phyloP scores from a whole-genome alignment of 306 rosid genomes.

The Pterocarpus macrocarpus region DNA sequence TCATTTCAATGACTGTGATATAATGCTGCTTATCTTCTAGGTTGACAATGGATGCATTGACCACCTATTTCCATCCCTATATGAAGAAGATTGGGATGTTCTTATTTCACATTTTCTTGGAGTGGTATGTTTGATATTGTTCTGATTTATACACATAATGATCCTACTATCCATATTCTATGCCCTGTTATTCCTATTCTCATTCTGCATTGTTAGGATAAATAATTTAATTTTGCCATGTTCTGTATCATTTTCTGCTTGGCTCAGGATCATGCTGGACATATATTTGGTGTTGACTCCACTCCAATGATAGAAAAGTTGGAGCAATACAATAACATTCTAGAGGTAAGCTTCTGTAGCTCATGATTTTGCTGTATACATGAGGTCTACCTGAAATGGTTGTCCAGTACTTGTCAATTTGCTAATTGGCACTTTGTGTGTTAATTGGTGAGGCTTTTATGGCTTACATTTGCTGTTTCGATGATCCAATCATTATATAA shows the following conservation, averaged over 20 bases:
- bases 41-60: constrained; percentile 96
- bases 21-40: constrained; percentile 55
- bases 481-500: constrained; percentile 20
- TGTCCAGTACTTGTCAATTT: constrained; percentile 29
- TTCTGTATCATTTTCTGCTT: constrained; percentile 34
- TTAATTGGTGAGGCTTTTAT: constrained; percentile 16
- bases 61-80: constrained; percentile 81
- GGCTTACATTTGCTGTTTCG: constrained; percentile 13
- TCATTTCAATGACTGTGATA: constrained; percentile 31
- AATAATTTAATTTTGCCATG: constrained; percentile 12
- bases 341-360: constrained; percentile 64
- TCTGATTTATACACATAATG: not conserved
- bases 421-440: constrained; percentile 14
- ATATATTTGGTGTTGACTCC: constrained; percentile 97
- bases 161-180: not conserved
- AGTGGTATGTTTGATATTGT: constrained; percentile 69
- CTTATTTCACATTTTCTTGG: constrained; percentile 98
- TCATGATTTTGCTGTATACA: constrained; percentile 11
- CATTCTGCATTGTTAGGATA: constrained; percentile 23
- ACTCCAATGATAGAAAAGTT: constrained; percentile 86
- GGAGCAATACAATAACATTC: constrained; percentile 83
- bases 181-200: constrained; percentile 34
- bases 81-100: constrained; percentile 95
- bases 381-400: constrained; percentile 18
- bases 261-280: constrained; percentile 95